Percentiles rank a stretch among this genome's conserved stretches.
phyloP scores from a whole-genome alignment of 1,284 basidiomycete genomes.

The Ganoderma sp. region DNA sequence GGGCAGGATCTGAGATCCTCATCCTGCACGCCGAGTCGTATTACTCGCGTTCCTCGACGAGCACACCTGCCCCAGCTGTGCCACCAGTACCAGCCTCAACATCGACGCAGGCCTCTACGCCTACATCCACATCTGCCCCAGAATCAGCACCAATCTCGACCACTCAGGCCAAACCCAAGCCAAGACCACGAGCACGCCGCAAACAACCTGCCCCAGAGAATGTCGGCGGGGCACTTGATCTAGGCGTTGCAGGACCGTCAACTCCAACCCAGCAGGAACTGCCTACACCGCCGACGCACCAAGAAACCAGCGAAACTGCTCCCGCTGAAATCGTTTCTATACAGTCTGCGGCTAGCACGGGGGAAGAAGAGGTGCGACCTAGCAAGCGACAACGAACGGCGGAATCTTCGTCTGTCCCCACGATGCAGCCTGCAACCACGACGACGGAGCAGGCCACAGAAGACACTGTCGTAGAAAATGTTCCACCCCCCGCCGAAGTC shows the following conservation, averaged over 20 bases:
- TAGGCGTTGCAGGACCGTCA: not conserved
- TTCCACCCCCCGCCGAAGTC: not conserved
- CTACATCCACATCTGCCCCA: not conserved
- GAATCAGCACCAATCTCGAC: slow-evolving; percentile 4
- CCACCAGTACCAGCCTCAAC: not conserved
- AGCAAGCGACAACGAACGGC: slow-evolving; percentile 16
- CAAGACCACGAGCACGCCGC: slow-evolving; percentile 22
- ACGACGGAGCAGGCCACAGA: too few species aligned
- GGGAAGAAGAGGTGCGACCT: slow-evolving; percentile 3
- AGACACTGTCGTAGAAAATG: not conserved
- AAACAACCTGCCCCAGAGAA: slow-evolving; percentile 16
- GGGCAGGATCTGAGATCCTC: slow-evolving; percentile 10
- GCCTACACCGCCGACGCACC: not conserved
- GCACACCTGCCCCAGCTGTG: not conserved
- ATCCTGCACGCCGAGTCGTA: slow-evolving; percentile 29
- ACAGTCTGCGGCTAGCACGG: not conserved
- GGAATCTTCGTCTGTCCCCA: not conserved
- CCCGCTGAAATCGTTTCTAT: not conserved
- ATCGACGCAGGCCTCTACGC: too few species aligned
- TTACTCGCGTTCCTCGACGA: slow-evolving; percentile 8
- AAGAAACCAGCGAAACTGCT: not conserved
- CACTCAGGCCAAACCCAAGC: slow-evolving; percentile 27
- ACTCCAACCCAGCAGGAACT: not conserved
- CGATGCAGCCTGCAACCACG: not conserved
- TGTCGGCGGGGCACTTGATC: not conserved